Evolutionary conservation across 192 early-diverging fungal genomes (phyloP), one percentile per base, ranked within the genome.

Genomic region (Dissophora globulifera): DNA sequence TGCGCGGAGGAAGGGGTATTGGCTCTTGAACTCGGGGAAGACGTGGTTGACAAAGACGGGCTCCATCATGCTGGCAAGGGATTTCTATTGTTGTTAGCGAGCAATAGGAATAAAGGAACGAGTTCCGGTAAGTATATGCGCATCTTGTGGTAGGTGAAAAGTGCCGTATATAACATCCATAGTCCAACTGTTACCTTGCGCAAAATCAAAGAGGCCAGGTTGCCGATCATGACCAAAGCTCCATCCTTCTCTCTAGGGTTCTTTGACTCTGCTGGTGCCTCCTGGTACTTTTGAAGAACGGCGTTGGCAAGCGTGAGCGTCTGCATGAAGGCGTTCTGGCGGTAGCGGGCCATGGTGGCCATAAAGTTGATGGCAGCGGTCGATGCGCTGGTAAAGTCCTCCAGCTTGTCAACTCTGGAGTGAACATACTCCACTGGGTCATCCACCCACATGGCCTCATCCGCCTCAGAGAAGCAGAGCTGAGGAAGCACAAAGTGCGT

Each of bases 341-440:
- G 86, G 53, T 92, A 87, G 53, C 88, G 87, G 4, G 93, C 92
- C 52, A 98, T 78, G 31, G 87, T 87, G 43, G 90, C 85, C 43
- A 99, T 83, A 59, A 99, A 85, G 54, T 86, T 89, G 47, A 88
- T 85, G 2, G 90, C 95, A 11, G 92, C 90, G 5, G 84, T 78
- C 29, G 84, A 82, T 26, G 95, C 91, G 41, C 92, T 94, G 29
- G 88, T 85, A 71, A 95, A 93, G 54, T 96, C 95, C 55, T 97
- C 96, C 43, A 96, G 45, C 57, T 64, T 66, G 79, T 85, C 88
- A 51, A 88, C 72, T 58, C 86, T 88, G 67, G 90, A 90, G 66
- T 93, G 88, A 43, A 99, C 90, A 61, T 90, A 99, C 79, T 99
- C 97, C 23, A 95, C 89, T 6, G 95, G 92, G 70, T 98, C 94